Evolutionary conservation across 129 eudicot species (phyloP), one percentile per base, ranked within the genome.

Genomic region (Flaveria trinervia): DNA sequence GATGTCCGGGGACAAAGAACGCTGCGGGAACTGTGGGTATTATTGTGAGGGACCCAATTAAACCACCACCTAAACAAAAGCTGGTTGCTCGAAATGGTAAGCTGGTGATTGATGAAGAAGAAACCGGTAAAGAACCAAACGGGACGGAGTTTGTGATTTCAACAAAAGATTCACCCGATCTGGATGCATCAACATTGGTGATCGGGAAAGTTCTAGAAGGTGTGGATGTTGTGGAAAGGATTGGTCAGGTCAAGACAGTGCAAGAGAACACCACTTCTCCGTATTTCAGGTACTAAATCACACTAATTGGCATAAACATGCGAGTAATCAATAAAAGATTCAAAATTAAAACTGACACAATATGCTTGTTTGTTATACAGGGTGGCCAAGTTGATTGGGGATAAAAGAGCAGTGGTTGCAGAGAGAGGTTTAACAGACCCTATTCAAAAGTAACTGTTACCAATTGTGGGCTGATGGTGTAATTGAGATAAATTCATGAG

Each of bases 301-400:
- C 65, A 85, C 61, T 69, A 74, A 7, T 20, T 48, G 15, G 65
- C 65, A 36, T 46, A 18, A 41, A n/a, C 30, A 16, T 25, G 14
- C 20, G 57, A 49, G 17, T 18, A 72, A 23, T 39, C 39, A 36
- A 43, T 7, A 33, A 30, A 44, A 57, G 7, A 59, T 25, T 45
- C 9, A 44, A 10, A 10, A 67, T 74, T 3, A 46, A 20, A 68
- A 69, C 68, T 55, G 28, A 68, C 18, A 45, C 20, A 20, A 73
- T 18, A 49, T 3, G 17, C 36, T 72, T 65, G 44, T 54, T 59
- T 62, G 56, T 43, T 10, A 65, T 75, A 72, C 95, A 88, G 98
- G 97, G 97, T 85, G 39, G 98, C 98, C n/a, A 94, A 91, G 84
- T 77, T 94, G 74, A 89, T 94, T 5, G 98, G 98, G 26, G 98